phyloP scores from a whole-genome alignment of 2,329 filamentous ascomycete genomes.

The Sporothrix curviconia region DNA sequence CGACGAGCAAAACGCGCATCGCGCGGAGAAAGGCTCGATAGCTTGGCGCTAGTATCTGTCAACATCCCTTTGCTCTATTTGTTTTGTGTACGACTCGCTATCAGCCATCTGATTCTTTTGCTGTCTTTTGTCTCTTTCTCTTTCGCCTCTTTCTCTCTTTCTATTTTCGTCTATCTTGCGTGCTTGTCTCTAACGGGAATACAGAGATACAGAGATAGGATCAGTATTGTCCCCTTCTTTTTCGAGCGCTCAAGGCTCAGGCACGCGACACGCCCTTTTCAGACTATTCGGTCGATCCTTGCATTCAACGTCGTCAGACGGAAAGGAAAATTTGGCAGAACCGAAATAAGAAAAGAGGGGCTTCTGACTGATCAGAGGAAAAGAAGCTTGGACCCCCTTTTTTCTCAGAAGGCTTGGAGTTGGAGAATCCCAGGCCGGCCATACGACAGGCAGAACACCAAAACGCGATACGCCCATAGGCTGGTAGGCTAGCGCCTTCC shows the following conservation, averaged over 20 bases:
- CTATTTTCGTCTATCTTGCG: background rate
- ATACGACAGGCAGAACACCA: no score
- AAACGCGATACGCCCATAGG: no score
- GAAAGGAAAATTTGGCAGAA: background rate
- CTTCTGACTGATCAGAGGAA: no score
- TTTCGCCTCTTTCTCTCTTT: background rate
- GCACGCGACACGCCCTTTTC: background rate
- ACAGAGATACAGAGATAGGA: background rate
- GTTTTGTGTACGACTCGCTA: no score
- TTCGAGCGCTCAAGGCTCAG: background rate
- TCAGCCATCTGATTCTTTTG: background rate
- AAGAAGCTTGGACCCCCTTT: slow-evolving; percentile 4
- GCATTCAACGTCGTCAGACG: no score
- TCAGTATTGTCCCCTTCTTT: background rate
- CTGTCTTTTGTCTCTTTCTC: background rate
- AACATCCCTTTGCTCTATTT: background rate
- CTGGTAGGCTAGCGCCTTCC: no score
- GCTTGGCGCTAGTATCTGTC: background rate
- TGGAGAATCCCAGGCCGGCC: background rate
- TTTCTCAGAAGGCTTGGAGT: background rate
- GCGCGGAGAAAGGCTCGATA: slow-evolving; percentile 2
- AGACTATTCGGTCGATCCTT: no score
- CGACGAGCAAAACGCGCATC: background rate
- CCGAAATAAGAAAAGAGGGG: background rate
- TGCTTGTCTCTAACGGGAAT: background rate